These are phyloP conservation scores for Olyra latifolia DNA, from an alignment of 176 grass and related monocot genomes.

Conservation along the genomic window DNA sequence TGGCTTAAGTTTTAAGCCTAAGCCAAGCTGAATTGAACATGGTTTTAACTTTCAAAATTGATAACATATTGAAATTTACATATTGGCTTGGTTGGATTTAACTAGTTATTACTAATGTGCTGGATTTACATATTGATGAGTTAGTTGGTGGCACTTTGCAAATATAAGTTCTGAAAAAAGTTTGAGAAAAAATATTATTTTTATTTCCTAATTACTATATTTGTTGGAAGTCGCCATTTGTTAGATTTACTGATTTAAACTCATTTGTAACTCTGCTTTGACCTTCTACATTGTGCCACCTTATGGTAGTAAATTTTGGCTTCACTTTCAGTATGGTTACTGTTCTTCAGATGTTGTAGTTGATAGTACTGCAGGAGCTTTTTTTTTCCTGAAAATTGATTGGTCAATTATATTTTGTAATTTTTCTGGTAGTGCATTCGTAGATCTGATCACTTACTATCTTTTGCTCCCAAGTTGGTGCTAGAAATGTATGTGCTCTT, in stretches of 20 bases:
- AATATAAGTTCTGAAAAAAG: slow-evolving; percentile 19
- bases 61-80: background rate
- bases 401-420: background rate
- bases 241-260: background rate
- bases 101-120: background rate
- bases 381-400: background rate
- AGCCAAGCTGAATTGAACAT: too few relatives aligned
- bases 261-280: too few relatives aligned
- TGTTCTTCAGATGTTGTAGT: background rate
- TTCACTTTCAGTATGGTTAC: background rate
- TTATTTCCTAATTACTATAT: background rate
- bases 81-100: background rate
- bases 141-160: background rate
- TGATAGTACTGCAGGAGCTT: background rate
- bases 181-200: background rate
- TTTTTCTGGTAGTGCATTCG: background rate
- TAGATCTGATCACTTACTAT: background rate
- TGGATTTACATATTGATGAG: background rate
- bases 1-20: too few relatives aligned
- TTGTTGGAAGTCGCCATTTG: background rate
- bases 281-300: background rate
- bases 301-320: background rate
- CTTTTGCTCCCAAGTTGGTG: background rate
- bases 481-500: background rate
- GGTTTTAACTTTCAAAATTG: background rate